Percentiles rank a stretch among this genome's conserved stretches.
phyloP scores from a whole-genome alignment of 331 rosid species.

The Pyracantha coccinea region DNA sequence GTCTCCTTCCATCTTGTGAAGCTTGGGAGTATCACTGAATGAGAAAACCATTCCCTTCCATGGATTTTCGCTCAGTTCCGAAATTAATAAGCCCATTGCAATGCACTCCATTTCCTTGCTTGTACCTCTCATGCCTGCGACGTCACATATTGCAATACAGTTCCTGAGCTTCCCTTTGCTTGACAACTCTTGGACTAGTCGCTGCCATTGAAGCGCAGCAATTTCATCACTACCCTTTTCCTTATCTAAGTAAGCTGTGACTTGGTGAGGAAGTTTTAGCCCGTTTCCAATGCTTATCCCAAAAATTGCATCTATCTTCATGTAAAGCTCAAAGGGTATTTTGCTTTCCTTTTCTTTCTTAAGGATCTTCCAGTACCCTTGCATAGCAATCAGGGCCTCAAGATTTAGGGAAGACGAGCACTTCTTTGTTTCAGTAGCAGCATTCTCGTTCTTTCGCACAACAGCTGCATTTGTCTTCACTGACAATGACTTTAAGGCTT shows the following conservation, averaged over 20 bases:
- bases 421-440: neutral
- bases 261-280: neutral
- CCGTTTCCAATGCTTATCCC: neutral
- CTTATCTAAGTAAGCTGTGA: neutral
- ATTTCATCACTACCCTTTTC: neutral
- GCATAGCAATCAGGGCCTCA: neutral
- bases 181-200: neutral
- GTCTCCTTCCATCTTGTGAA: neutral
- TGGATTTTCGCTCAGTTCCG: neutral
- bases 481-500: neutral
- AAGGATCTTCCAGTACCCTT: neutral
- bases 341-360: neutral
- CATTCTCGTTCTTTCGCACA: no score
- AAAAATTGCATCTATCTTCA: neutral
- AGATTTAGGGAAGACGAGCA: neutral
- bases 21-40: neutral
- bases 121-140: neutral
- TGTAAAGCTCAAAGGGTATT: neutral
- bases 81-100: constrained; percentile 3
- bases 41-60: neutral
- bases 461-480: neutral
- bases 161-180: neutral
- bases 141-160: neutral
- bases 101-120: neutral
- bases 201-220: neutral